phyloP scores from a whole-genome alignment of 495 filamentous ascomycete genomes.

The Podospora conica region DNA sequence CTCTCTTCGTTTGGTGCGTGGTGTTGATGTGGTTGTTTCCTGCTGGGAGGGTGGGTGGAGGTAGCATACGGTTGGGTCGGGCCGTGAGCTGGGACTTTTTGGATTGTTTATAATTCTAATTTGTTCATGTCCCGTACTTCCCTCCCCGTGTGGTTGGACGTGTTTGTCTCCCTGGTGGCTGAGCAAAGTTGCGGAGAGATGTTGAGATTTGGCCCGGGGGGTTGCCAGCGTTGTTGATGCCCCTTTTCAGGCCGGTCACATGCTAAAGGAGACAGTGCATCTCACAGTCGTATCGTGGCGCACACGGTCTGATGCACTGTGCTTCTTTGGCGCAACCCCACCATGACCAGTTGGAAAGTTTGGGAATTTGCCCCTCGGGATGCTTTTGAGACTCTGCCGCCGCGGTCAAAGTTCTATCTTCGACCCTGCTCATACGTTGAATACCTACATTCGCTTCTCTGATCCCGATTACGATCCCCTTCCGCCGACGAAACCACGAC shows the following conservation, averaged over 20 bases:
- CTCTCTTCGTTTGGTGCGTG: not conserved
- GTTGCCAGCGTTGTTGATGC: not conserved
- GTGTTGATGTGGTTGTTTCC: not conserved
- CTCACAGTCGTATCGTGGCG: not conserved
- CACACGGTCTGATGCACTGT: not conserved
- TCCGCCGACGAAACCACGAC: too few species aligned
- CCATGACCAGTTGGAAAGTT: conserved; percentile 3
- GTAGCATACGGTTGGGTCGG: not conserved
- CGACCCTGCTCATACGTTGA: too few species aligned
- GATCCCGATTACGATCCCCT: too few species aligned
- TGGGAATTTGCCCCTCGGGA: conserved; percentile 23
- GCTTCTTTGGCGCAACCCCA: conserved; percentile 5
- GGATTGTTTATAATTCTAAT: conserved; percentile 15
- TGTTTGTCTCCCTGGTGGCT: too few species aligned
- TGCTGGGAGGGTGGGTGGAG: not conserved
- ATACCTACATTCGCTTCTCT: too few species aligned
- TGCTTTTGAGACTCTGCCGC: conserved; percentile 3
- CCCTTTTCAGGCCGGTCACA: not conserved
- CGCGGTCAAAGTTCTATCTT: not conserved
- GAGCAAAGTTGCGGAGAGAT: too few species aligned
- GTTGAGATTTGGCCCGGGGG: too few species aligned
- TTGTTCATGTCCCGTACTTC: not conserved
- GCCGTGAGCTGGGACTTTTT: not conserved
- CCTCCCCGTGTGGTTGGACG: too few species aligned
- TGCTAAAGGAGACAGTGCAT: not conserved